Evolutionary conservation across 2,329 filamentous ascomycete genomes (phyloP).

Genomic region (Neonectria magnoliae): DNA sequence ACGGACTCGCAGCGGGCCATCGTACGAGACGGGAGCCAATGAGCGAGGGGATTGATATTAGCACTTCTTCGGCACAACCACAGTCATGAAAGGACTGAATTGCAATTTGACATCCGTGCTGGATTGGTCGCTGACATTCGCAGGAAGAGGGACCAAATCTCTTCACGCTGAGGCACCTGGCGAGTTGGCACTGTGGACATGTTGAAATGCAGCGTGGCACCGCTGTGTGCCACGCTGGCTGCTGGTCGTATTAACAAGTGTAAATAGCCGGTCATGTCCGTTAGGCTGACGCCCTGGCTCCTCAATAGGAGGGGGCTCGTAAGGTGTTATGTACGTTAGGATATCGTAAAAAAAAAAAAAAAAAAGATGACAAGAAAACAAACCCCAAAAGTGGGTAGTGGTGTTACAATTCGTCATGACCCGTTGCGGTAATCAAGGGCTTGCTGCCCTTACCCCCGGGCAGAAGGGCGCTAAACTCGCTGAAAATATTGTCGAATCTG

Average conservation of each 20-base stretch:
- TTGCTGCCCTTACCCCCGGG: conserved; percentile 35
- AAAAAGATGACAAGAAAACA: conserved; percentile 32
- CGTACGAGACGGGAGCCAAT: conserved; percentile 41
- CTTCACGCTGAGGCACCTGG: background rate
- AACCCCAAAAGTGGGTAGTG: conserved; percentile 28
- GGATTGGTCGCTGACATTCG: conserved; percentile 30
- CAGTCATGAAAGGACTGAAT: conserved; percentile 85
- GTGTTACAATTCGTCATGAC: conserved; percentile 50
- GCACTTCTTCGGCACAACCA: conserved; percentile 99
- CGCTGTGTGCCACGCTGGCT: conserved; percentile 28
- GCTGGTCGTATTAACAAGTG: conserved; percentile 42
- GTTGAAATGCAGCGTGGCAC: conserved; percentile 26
- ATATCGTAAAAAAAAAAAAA: conserved; percentile 44
- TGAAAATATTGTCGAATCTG: conserved; percentile 71
- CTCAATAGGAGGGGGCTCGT: conserved; percentile 27
- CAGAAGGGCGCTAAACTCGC: conserved; percentile 40
- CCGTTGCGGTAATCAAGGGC: conserved; percentile 37
- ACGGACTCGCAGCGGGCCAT: conserved; percentile 40
- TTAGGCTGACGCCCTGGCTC: conserved; percentile 21
- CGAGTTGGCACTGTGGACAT: conserved; percentile 21
- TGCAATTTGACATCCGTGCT: conserved; percentile 99
- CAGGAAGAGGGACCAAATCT: background rate
- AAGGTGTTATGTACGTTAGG: conserved; percentile 42
- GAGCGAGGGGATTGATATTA: conserved; percentile 68
- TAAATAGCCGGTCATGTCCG: conserved; percentile 33